These are phyloP conservation scores for Porosira glacialis DNA, from an alignment of 352 stramenopile species.

Conservation along the genomic window DNA sequence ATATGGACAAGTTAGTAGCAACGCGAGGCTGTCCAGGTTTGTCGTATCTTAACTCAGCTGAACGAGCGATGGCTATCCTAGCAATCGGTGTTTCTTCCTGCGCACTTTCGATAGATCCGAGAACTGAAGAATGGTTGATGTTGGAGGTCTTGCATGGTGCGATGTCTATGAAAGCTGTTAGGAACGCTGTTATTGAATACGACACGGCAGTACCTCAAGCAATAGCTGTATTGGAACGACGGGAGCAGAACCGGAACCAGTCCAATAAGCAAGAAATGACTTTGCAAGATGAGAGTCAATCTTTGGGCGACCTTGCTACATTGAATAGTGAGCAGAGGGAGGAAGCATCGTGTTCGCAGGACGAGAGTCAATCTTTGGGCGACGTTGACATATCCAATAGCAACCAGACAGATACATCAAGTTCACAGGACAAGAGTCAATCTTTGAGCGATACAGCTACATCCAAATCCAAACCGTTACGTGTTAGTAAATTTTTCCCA, in stretches of 20 bases:
- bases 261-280: neutral
- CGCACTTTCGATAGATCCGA: too few species aligned
- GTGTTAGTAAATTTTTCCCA: constrained; percentile 4
- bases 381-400: neutral
- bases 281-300: neutral
- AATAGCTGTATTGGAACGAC: neutral
- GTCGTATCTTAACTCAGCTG: too few species aligned
- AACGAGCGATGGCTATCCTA: too few species aligned
- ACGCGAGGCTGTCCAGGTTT: too few species aligned
- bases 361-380: neutral
- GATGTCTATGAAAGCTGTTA: neutral
- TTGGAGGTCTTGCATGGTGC: neutral
- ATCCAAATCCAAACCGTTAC: neutral
- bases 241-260: neutral
- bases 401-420: neutral
- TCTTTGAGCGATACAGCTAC: neutral
- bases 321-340: neutral
- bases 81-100: too few species aligned
- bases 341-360: neutral
- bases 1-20: too few species aligned
- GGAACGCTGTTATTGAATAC: neutral
- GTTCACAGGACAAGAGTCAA: neutral
- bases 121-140: too few species aligned
- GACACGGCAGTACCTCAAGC: neutral
- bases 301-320: neutral